Conservation (phyloP, 306 rosid genomes). For the Citrullus mucosospermus region DNA sequence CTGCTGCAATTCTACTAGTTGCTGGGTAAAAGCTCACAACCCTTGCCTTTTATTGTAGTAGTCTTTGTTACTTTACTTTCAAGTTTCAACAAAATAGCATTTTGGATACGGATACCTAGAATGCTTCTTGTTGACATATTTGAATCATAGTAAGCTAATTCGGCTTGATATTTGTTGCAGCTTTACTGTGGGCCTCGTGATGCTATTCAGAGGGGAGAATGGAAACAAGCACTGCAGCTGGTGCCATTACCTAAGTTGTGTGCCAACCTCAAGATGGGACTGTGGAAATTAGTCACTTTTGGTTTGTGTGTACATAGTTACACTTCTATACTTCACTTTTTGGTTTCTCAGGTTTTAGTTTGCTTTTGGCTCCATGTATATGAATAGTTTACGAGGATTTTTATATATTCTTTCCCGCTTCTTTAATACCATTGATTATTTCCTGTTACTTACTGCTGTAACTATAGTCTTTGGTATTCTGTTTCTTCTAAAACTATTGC, state of each 20-base stretch:
- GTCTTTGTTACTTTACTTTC: not conserved
- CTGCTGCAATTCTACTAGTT: conserved; percentile 15
- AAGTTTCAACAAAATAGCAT: not conserved
- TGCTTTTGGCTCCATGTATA: not conserved
- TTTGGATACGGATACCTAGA: not conserved
- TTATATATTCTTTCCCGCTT: not conserved
- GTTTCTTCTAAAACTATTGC: not conserved
- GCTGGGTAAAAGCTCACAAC: conserved; percentile 18
- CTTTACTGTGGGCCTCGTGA: conserved; percentile 7
- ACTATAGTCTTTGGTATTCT: not conserved
- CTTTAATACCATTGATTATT: not conserved
- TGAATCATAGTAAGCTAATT: not conserved
- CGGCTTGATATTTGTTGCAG: not conserved
- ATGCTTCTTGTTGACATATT: not conserved
- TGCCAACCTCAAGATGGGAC: conserved; percentile 15
- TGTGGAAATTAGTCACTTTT: not conserved
- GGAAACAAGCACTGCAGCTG: conserved; percentile 17
- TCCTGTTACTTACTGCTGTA: not conserved
- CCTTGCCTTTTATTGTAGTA: not conserved
- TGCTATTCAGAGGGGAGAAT: conserved; percentile 20
- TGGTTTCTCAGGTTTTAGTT: not conserved
- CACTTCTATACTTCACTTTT: not conserved
- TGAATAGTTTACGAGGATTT: not conserved
- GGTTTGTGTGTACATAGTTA: not conserved
- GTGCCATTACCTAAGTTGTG: conserved; percentile 16